These are phyloP conservation scores for Aspergillus novofumigatus DNA, from an alignment of 2,329 filamentous ascomycete genomes.

Conservation along the genomic window DNA sequence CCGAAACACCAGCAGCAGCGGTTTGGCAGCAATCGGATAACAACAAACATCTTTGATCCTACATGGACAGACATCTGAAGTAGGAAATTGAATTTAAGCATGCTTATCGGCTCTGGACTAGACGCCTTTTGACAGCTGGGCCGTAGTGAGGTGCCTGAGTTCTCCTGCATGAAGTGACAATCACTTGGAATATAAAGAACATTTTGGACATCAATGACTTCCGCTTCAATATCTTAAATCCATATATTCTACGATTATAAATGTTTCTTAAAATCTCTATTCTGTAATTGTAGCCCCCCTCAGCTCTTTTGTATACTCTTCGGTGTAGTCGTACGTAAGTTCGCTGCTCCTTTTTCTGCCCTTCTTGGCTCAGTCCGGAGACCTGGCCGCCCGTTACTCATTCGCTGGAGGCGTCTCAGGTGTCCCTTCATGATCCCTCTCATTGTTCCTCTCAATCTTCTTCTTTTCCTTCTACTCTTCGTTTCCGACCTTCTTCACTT, in stretches of 20 bases:
- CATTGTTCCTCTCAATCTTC: slow-evolving; percentile 9
- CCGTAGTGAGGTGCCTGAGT: neutral
- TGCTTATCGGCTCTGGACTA: neutral
- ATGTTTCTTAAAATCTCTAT: neutral
- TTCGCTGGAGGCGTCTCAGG: neutral
- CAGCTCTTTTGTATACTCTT: too few species aligned
- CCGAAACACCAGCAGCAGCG: neutral
- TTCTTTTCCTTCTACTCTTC: slow-evolving; percentile 8
- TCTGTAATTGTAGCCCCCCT: neutral
- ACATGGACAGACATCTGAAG: neutral
- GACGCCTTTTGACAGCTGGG: neutral
- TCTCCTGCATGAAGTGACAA: too few species aligned
- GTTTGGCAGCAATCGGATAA: neutral
- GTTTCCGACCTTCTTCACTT: slow-evolving; percentile 8
- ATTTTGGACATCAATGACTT: neutral
- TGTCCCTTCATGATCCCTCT: slow-evolving; percentile 3
- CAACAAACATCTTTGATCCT: neutral
- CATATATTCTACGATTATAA: neutral
- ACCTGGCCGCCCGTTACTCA: slow-evolving; percentile 19
- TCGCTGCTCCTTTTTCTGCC: slow-evolving; percentile 3
- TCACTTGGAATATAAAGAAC: neutral
- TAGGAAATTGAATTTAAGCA: neutral
- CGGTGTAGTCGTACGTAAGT: neutral
- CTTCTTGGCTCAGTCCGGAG: slow-evolving; percentile 14
- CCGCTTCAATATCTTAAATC: neutral